Base-by-base conservation (phyloP, 257 asterid species). In the Nicotiana tabacum region DNA sequence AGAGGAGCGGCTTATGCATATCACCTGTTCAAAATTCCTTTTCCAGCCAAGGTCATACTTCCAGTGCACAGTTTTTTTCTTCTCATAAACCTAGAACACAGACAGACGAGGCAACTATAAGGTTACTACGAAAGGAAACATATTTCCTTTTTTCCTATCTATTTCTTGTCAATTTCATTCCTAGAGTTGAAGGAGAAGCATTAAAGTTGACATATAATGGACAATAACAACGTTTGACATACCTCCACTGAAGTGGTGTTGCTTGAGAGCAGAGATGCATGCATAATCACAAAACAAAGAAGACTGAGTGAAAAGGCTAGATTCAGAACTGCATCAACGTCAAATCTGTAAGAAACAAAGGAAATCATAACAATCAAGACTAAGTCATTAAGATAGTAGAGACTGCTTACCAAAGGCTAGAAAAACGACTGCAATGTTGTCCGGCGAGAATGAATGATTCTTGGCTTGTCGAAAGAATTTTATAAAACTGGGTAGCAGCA, bases 241-340 rank as follows among this genome's bases (percentile, higher is more conserved):
- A 93, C 98, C 98, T 93, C 98, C 8, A 95, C 93, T 12, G 97
- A 92, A 77, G 98, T 90, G 77, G 98, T 93, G 89, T 93, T 95
- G 91, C 96, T 90, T 87, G 88, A 66, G 69, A 95, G 90, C 82
- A 93, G 88, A 57, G 92, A 88, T 69, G 88, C 65, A 82, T 95
- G 97, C 94, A 95, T 89, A 82, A 93, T 86, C 24, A 92, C 88
- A 88, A 93, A 95, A 87, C 98, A 95, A 17, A 93, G 97, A 87
- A 93, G 95, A 85, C 98, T 93, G 87, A 92, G 90, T 24, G 93
- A 90, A 85, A 92, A 95, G 66, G 98, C 98, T 77, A 95, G 91
- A 90, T 95, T 95, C 76, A 92, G 80, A 92, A 95, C 96, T 95
- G 98, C 97, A 95, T 90, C 91, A 95, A 92, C 85, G 92, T 83